Conservation (phyloP, 225 moss, liverwort and hornwort species). For the Anthoceros angustus region DNA sequence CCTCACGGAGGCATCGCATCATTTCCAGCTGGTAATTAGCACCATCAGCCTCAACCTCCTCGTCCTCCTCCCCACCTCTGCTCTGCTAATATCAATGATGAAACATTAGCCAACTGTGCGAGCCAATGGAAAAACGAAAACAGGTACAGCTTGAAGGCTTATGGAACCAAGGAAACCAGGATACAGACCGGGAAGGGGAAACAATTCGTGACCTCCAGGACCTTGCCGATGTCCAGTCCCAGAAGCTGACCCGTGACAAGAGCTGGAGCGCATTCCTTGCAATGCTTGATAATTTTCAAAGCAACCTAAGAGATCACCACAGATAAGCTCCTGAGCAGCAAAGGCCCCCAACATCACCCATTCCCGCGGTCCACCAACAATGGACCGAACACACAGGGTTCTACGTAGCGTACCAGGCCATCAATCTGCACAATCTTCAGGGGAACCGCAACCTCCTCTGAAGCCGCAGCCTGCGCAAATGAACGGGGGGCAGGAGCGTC, state of each 20-base stretch:
- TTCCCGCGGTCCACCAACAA: neutral
- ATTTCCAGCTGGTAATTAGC: slow-evolving; percentile 97
- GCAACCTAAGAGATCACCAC: slow-evolving; percentile 36
- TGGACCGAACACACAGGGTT: neutral
- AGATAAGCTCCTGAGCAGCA: neutral
- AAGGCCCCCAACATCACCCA: neutral
- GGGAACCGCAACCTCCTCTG: slow-evolving; percentile 66
- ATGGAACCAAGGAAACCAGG: neutral
- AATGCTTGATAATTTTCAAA: slow-evolving; percentile 89
- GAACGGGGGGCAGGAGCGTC: slow-evolving; percentile 25
- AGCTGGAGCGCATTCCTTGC: slow-evolving; percentile 90
- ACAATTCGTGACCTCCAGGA: slow-evolving; percentile 93
- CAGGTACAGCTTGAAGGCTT: neutral
- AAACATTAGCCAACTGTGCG: neutral
- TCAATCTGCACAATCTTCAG: slow-evolving; percentile 81
- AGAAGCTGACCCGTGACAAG: slow-evolving; percentile 95
- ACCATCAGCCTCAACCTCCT: slow-evolving; percentile 90
- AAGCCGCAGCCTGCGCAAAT: slow-evolving; percentile 83
- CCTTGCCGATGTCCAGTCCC: slow-evolving; percentile 87
- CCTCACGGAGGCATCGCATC: slow-evolving; percentile 99
- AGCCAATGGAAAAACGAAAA: neutral
- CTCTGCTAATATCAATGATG: slow-evolving; percentile 31
- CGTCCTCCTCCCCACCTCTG: slow-evolving; percentile 94
- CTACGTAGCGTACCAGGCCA: slow-evolving; percentile 47
- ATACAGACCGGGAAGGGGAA: slow-evolving; percentile 78